Evolutionary conservation across 306 rosid species (phyloP), one percentile per base, ranked within the genome.

Genomic region (Begonia loranthoides): DNA sequence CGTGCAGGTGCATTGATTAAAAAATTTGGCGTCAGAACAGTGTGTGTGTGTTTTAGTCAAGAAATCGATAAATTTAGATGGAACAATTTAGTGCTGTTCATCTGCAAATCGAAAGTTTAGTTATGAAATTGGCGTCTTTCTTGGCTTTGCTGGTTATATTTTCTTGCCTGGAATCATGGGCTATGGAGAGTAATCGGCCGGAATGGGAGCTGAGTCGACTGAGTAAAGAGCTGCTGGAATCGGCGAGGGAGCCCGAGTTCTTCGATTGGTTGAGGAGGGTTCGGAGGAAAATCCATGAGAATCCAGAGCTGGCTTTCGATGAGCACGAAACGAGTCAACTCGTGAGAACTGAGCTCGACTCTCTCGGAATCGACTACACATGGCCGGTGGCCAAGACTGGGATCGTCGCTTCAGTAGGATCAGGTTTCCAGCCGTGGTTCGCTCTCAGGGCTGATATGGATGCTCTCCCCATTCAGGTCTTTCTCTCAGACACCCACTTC

Each of bases 381-480:
- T 81, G 81, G 89, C 84, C 81, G 9, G 33, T 73, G 9, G 79
- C 79, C 11, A 64, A 58, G 62, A 81, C 79, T 1, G 81, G 88
- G 12, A 5, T 81, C 17, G 77, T 81, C 12, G 81, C 75, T 39
- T 60, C 81, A 14, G 38, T 77, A 28, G 81, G 81, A 3, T 57
- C 79, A 9, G 75, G 61, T 9, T n/a, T 9, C 12, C 68, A 71
- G 33, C 89, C 89, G 0, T 74, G 75, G 69, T 74, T 81, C 47
- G 84, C 69, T 63, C 79, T 77, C 4, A 55, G 89, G 58, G 81
- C 79, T 1, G 81, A 81, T 67, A 77, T 81, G 81, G 89, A 74
- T 22, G 79, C 77, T 28, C 81, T 81, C 9, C 79, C 81, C 0
- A 66, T 77, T 47, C 74, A 63, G 74, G 76, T 71, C 15, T 14